A percentile compares a stretch with the other conserved stretches of the same genome.
phyloP scores from a whole-genome alignment of 768 basidiomycete genomes.

The Favolaschia claudopus region DNA sequence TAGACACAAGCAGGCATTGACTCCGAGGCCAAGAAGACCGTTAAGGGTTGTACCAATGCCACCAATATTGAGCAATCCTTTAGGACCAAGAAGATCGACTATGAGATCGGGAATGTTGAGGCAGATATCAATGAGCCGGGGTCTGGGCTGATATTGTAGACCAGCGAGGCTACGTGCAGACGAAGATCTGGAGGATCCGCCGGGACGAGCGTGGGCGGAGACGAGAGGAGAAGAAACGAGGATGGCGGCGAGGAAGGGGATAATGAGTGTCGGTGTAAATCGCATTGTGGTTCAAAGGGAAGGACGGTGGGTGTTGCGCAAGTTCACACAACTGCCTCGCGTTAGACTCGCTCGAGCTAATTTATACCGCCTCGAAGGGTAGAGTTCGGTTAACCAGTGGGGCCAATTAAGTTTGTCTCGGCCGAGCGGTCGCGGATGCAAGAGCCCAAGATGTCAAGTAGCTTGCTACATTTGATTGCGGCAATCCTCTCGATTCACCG shows the following conservation, averaged over 20 bases:
- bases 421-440: not conserved
- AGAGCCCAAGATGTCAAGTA: not conserved
- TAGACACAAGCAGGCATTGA: constrained; percentile 9
- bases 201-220: not conserved
- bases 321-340: constrained; percentile 11
- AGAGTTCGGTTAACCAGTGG: too few species aligned
- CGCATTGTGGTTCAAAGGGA: constrained; percentile 10
- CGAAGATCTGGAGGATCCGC: not conserved
- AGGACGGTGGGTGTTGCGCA: constrained; percentile 19
- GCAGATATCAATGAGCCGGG: constrained; percentile 7
- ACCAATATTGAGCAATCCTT: too few species aligned
- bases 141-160: not conserved
- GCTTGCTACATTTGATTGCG: not conserved
- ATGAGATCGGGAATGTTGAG: constrained; percentile 1
- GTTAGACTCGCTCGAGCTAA: too few species aligned
- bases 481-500: constrained; percentile 9
- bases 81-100: not conserved
- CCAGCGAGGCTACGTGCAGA: constrained; percentile 1
- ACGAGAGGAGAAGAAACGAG: constrained; percentile 8
- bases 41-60: too few species aligned
- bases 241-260: constrained; percentile 4
- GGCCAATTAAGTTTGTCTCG: constrained; percentile 16
- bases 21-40: not conserved
- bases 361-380: constrained; percentile 12
- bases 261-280: constrained; percentile 18